Percentiles rank a stretch among this genome's conserved stretches.
These are phyloP conservation scores for Talaromyces rugulosus DNA, from an alignment of 2,329 filamentous ascomycete genomes.

Conservation along the genomic window DNA sequence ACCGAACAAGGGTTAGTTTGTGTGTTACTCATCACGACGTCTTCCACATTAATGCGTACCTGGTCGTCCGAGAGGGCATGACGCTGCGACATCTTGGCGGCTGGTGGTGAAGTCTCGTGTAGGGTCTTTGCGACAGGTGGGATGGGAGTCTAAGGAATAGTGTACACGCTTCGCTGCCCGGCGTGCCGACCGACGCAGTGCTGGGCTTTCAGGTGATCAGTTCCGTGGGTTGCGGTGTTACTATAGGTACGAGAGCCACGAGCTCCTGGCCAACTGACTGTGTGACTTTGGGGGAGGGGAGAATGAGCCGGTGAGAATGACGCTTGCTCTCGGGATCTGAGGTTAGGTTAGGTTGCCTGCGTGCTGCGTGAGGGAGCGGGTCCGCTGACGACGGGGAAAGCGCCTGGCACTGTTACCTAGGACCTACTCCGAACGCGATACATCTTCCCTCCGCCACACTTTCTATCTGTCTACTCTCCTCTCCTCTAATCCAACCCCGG, in stretches of 20 bases:
- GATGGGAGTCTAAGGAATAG: slow-evolving; percentile 9
- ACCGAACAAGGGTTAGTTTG: slow-evolving; percentile 15
- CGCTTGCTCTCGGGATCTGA: not conserved
- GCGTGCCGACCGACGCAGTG: slow-evolving; percentile 19
- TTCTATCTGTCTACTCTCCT: not conserved
- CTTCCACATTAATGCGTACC: slow-evolving; percentile 51
- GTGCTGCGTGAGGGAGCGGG: not conserved
- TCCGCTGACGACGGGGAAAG: not conserved
- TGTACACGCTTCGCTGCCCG: not conserved
- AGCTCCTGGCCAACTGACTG: not conserved
- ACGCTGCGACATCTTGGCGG: slow-evolving; percentile 76
- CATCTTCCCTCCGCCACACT: not conserved
- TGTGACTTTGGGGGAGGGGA: not conserved
- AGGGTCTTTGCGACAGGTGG: slow-evolving; percentile 18
- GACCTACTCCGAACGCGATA: not conserved
- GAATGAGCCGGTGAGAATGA: not conserved
- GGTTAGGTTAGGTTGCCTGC: not conserved
- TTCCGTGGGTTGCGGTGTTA: not conserved
- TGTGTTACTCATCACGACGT: slow-evolving; percentile 14
- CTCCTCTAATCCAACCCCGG: not conserved
- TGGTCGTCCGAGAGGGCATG: slow-evolving; percentile 98
- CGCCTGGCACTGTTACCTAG: not conserved
- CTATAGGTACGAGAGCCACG: not conserved
- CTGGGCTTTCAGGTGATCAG: slow-evolving; percentile 8
- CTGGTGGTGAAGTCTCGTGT: slow-evolving; percentile 12